Base-by-base conservation (phyloP, 495 filamentous ascomycete genomes). In the Penicillium steckii region DNA sequence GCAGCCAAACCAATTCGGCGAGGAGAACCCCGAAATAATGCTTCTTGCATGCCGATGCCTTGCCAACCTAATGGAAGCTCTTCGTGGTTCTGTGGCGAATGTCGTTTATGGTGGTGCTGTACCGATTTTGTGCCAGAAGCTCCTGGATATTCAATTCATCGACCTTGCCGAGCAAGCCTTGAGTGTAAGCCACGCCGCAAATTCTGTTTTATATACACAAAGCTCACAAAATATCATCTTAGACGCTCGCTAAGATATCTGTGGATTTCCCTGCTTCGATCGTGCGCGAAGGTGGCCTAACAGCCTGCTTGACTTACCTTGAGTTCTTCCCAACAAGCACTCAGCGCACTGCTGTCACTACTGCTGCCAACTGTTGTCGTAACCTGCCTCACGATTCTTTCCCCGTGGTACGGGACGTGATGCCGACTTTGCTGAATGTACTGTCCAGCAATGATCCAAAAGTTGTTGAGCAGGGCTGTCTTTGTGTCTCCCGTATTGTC, bases 241-340 rank as follows among this genome's bases (percentile, higher is more conserved):
- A 88, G 83, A 97, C 95, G 2, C 76, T 99, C 40, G 91, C 96
- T 59, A 97, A 96, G 70, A 97, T 99, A 32, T 99, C 95, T 2
- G 85, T 91, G 35, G 95, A 99, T 64, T 99, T 95, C 67, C 95
- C 95, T 12, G 86, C 89, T 3, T 90, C 90, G 24, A 97, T 99
- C 58, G 94, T 99, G 18, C 89, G 92, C 29, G 95, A 97, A 73
- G 95, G 93, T 25, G 95, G 95, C 9, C 75, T 99, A 54, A 93
- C 88, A 12, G 95, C 94, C 22, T 99, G 95, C 60, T 74, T 99
- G 47, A 90, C 86, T 2, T 97, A 91, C 70, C 79, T 99, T 29
- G 95, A 99, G 60, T 99, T 99, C 70, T 99, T 99, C 65, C 86
- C 95, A 5, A 97, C 95, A 8, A 91, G 93, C 65, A 97, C 94